Evolutionary conservation across 2,329 filamentous ascomycete genomes (phyloP).

Genomic region (Epichloe hybrida): DNA sequence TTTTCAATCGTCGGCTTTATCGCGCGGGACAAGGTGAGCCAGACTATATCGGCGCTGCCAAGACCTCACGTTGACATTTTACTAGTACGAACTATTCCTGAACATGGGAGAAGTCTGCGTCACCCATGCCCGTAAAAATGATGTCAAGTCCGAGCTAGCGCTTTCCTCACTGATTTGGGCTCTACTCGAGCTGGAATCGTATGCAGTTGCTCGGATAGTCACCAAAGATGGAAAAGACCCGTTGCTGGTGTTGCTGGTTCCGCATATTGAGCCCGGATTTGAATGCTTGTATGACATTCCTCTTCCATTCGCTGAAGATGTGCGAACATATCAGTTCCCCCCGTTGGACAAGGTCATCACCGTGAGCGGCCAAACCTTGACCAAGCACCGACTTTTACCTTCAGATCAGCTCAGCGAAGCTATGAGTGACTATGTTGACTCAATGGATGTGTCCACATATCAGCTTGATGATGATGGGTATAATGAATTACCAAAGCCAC

Average conservation of each 20-base stretch:
- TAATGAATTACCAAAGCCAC: conserved; percentile 10
- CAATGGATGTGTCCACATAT: conserved; percentile 71
- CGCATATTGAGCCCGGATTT: conserved; percentile 62
- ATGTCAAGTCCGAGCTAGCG: conserved; percentile 71
- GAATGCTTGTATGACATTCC: conserved; percentile 85
- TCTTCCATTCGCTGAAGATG: conserved; percentile 84
- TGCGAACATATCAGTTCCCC: conserved; percentile 86
- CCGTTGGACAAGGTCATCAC: conserved; percentile 80
- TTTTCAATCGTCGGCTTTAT: conserved; percentile 85
- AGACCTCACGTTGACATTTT: neutral
- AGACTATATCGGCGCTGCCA: neutral
- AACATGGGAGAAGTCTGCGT: conserved; percentile 71
- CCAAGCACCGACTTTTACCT: conserved; percentile 73
- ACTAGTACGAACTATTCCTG: conserved; percentile 68
- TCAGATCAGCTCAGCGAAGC: conserved; percentile 57
- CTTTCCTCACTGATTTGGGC: conserved; percentile 84
- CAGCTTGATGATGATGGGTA: conserved; percentile 64
- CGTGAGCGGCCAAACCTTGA: conserved; percentile 67
- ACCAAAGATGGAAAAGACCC: conserved; percentile 73
- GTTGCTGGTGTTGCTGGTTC: conserved; percentile 62
- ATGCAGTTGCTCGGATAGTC: conserved; percentile 76
- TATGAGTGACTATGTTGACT: conserved; percentile 86
- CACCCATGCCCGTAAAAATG: conserved; percentile 62
- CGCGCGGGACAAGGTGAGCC: conserved; percentile 48
- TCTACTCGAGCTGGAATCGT: conserved; percentile 70